Evolutionary conservation across 768 basidiomycete genomes (phyloP).

Genomic region (Rhizopogon rudus): DNA sequence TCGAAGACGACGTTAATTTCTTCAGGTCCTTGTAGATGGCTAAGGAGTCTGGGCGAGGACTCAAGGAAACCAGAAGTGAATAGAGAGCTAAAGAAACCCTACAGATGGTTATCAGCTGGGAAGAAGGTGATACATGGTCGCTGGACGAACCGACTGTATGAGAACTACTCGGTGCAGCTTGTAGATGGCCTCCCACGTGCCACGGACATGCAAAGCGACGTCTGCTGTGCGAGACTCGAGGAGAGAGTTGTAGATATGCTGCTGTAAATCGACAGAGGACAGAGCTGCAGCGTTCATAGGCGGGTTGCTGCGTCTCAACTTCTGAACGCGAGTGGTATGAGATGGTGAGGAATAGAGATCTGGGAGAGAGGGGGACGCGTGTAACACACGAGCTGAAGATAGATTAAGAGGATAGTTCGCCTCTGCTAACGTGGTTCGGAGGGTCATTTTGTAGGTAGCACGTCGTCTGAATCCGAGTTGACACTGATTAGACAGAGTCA

Average conservation of each 20-base stretch:
- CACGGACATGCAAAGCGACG: constrained; percentile 65
- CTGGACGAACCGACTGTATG: constrained; percentile 64
- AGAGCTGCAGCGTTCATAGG: constrained; percentile 37
- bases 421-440: not conserved
- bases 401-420: not conserved
- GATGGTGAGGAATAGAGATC: constrained; percentile 1
- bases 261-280: constrained; percentile 56
- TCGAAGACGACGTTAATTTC: constrained; percentile 72
- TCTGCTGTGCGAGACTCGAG: constrained; percentile 71
- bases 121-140: not conserved
- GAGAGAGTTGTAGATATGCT: constrained; percentile 74
- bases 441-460: constrained; percentile 3
- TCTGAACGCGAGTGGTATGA: not conserved
- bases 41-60: constrained; percentile 30
- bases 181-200: constrained; percentile 71
- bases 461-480: not conserved
- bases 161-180: constrained; percentile 80
- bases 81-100: constrained; percentile 87
- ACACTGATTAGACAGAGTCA: no score
- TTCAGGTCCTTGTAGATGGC: constrained; percentile 31
- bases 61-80: constrained; percentile 81
- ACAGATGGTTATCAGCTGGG: constrained; percentile 1
- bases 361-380: constrained; percentile 10
- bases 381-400: constrained; percentile 4
- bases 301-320: not conserved